A percentile compares a stretch with the other conserved stretches of the same genome.
phyloP scores from a whole-genome alignment of 2,329 filamentous ascomycete species.

The Ustilaginoidea virens region DNA sequence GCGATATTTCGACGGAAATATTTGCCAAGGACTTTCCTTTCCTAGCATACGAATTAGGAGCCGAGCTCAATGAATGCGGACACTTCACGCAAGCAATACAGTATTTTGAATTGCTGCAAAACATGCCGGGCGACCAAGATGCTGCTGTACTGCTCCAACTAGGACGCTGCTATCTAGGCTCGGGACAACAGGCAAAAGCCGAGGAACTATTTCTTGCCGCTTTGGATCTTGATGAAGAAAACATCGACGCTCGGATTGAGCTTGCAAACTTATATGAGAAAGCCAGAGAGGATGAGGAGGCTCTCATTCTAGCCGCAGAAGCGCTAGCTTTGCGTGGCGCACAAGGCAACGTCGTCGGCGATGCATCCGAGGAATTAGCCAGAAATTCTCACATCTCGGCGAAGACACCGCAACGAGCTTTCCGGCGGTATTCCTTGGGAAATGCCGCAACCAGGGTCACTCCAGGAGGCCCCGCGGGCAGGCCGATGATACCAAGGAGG shows the following conservation, averaged over 20 bases:
- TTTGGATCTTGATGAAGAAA: slow-evolving; percentile 53
- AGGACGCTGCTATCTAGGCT: slow-evolving; percentile 53
- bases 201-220: slow-evolving; percentile 65
- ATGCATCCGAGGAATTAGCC: not conserved
- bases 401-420: not conserved
- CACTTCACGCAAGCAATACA: slow-evolving; percentile 26
- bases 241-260: slow-evolving; percentile 62
- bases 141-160: slow-evolving; percentile 37
- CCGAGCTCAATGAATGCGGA: slow-evolving; percentile 22
- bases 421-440: not conserved
- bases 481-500: slow-evolving; percentile 16
- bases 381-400: not conserved
- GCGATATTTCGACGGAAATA: slow-evolving; percentile 29
- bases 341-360: slow-evolving; percentile 13
- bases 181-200: slow-evolving; percentile 50
- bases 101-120: slow-evolving; percentile 40
- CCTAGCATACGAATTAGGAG: slow-evolving; percentile 55
- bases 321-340: slow-evolving; percentile 48
- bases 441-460: not conserved
- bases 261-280: slow-evolving; percentile 76
- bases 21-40: slow-evolving; percentile 54
- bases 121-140: slow-evolving; percentile 32
- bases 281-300: slow-evolving; percentile 56
- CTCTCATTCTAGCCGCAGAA: slow-evolving; percentile 62
- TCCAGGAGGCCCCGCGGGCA: not conserved